A percentile compares a stretch with the other conserved stretches of the same genome.
These are phyloP conservation scores for Plasmodium inui DNA, from an alignment of 169 alveolate genomes.

Conservation along the genomic window DNA sequence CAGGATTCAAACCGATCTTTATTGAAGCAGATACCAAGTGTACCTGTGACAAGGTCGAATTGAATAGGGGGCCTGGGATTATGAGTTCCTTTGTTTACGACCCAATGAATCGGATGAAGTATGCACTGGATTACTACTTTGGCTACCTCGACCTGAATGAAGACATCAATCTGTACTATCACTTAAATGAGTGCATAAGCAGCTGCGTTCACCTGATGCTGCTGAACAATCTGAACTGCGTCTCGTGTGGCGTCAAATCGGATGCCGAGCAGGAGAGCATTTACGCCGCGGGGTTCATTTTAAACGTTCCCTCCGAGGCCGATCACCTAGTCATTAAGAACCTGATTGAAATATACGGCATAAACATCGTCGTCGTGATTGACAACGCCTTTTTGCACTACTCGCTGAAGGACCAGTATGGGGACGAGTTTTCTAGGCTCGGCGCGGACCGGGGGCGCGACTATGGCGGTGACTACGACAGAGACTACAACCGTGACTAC, in stretches of 20 bases:
- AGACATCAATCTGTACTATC: conserved; percentile 81
- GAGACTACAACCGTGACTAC: background rate
- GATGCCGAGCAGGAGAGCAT: conserved; percentile 8
- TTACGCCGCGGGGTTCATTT: conserved; percentile 84
- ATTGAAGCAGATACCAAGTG: conserved; percentile 90
- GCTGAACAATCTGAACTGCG: conserved; percentile 72
- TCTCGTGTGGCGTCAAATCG: conserved; percentile 1
- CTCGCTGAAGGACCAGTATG: conserved; percentile 77
- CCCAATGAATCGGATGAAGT: conserved; percentile 67
- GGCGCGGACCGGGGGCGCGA: background rate
- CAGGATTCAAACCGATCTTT: conserved; percentile 88
- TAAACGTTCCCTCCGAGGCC: conserved; percentile 91
- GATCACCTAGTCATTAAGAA: conserved; percentile 80
- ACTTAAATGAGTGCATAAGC: conserved; percentile 67
- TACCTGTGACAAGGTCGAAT: conserved; percentile 33
- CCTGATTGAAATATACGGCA: conserved; percentile 84
- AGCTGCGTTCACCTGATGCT: conserved; percentile 45
- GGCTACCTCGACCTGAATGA: conserved; percentile 87
- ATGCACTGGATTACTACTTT: conserved; percentile 85
- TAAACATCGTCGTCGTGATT: conserved; percentile 87
- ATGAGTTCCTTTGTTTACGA: conserved; percentile 66
- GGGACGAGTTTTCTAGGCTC: background rate
- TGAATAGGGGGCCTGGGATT: conserved; percentile 49
- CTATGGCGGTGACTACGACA: too few species aligned
- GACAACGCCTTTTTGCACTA: conserved; percentile 89